phyloP scores from a whole-genome alignment of 176 grass and related monocot genomes.

The Guadua angustifolia region DNA sequence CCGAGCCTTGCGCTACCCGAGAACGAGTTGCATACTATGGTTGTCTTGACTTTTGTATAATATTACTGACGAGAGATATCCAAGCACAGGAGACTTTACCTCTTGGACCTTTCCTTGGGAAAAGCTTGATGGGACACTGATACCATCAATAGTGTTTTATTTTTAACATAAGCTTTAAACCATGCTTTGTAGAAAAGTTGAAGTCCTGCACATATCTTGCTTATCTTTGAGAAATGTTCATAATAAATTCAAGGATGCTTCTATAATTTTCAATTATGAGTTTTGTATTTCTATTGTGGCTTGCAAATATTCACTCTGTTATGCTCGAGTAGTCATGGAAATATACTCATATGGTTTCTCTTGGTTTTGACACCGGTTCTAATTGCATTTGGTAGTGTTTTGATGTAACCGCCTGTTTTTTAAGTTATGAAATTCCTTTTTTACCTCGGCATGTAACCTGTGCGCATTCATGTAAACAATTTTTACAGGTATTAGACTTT shows the following conservation, averaged over 20 bases:
- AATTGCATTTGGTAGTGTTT: not conserved
- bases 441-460: no score
- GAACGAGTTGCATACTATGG: no score
- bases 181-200: not conserved
- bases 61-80: constrained; percentile 89
- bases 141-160: not conserved
- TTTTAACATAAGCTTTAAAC: not conserved
- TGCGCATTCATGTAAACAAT: constrained; percentile 15
- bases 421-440: no score
- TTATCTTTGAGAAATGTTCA: not conserved
- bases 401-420: not conserved
- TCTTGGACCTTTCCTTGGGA: constrained; percentile 98
- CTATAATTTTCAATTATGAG: not conserved
- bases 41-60: constrained; percentile 32
- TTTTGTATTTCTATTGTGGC: not conserved
- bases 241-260: no score
- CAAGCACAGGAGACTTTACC: constrained; percentile 95
- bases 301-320: constrained; percentile 2
- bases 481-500: constrained; percentile 89
- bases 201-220: not conserved
- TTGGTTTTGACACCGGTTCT: not conserved
- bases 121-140: constrained; percentile 77
- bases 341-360: not conserved
- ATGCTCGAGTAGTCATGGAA: not conserved
- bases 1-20: no score